Conservation (phyloP, 225 moss, liverwort and hornwort species). For the Bryoerythrophyllum caledonicum region DNA sequence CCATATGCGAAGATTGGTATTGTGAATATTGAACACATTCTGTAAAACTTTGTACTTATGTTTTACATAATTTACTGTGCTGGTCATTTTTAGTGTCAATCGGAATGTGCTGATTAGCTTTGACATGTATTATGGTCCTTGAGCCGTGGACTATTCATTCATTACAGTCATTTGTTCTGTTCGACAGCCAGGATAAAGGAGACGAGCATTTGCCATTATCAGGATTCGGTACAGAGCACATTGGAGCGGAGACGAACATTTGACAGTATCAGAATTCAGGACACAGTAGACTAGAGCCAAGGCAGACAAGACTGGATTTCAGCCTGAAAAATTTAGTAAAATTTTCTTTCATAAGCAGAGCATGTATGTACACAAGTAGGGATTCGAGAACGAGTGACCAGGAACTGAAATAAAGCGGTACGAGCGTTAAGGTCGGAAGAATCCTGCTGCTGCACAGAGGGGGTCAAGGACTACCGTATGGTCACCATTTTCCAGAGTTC, state of each 20-base stretch:
- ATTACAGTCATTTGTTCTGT: not conserved
- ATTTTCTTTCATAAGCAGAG: slow-evolving; percentile 21
- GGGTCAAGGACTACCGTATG: not conserved
- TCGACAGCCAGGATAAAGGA: no score
- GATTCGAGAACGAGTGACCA: slow-evolving; percentile 17
- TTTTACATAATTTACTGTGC: not conserved
- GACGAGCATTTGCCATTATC: not conserved
- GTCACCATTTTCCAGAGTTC: slow-evolving; percentile 1
- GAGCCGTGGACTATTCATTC: no score
- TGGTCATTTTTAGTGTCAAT: not conserved
- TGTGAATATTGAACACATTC: slow-evolving; percentile 34
- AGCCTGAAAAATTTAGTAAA: not conserved
- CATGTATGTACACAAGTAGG: slow-evolving; percentile 24
- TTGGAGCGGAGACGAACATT: no score
- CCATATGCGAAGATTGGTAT: not conserved
- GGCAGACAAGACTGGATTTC: not conserved
- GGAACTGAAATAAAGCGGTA: not conserved
- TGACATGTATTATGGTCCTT: no score
- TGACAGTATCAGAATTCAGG: no score
- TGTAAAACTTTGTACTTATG: slow-evolving; percentile 38
- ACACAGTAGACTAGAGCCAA: not conserved
- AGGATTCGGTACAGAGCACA: not conserved
- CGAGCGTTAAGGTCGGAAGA: slow-evolving; percentile 7
- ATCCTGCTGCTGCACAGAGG: slow-evolving; percentile 1
- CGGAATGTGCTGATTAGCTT: no score